Percentiles rank a stretch among this genome's conserved stretches.
Evolutionary conservation across 768 basidiomycete genomes (phyloP).

Genomic region (Trametes coccinea): DNA sequence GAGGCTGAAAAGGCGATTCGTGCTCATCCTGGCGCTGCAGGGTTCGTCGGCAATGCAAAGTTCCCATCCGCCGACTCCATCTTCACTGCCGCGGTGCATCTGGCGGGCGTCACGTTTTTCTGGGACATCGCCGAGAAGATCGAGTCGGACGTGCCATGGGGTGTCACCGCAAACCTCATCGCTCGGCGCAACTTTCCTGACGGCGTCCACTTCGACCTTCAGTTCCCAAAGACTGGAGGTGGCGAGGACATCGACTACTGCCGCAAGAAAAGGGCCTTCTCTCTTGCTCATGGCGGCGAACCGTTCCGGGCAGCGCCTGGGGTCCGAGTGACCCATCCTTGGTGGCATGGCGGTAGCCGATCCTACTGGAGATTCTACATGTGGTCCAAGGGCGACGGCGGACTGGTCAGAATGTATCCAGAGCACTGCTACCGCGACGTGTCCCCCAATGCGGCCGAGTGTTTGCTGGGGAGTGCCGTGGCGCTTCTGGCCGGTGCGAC

Average conservation of each 20-base stretch:
- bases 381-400: slow-evolving; percentile 61
- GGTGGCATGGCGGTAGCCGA: slow-evolving; percentile 50
- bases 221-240: slow-evolving; percentile 63
- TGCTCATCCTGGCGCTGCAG: slow-evolving; percentile 46
- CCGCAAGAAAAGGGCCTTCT: slow-evolving; percentile 44
- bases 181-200: slow-evolving; percentile 47
- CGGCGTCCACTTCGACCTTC: slow-evolving; percentile 44
- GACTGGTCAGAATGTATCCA: slow-evolving; percentile 49
- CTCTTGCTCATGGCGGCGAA: slow-evolving; percentile 34
- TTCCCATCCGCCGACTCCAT: slow-evolving; percentile 51
- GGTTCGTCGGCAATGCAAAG: slow-evolving; percentile 52
- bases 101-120: slow-evolving; percentile 59
- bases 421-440: slow-evolving; percentile 45
- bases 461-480: slow-evolving; percentile 30
- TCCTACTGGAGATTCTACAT: slow-evolving; percentile 56
- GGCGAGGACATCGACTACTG: slow-evolving; percentile 67
- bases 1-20: slow-evolving; percentile 51
- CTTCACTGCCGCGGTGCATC: slow-evolving; percentile 55
- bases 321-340: slow-evolving; percentile 56
- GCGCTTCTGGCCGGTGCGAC: background rate
- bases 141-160: slow-evolving; percentile 50
- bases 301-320: slow-evolving; percentile 51
- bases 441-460: slow-evolving; percentile 52
- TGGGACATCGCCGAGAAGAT: slow-evolving; percentile 61
- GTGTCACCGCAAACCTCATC: slow-evolving; percentile 61